A percentile compares a stretch with the other conserved stretches of the same genome.
Conservation (phyloP, 1,284 basidiomycete genomes). For the Marasmius sp. region DNA sequence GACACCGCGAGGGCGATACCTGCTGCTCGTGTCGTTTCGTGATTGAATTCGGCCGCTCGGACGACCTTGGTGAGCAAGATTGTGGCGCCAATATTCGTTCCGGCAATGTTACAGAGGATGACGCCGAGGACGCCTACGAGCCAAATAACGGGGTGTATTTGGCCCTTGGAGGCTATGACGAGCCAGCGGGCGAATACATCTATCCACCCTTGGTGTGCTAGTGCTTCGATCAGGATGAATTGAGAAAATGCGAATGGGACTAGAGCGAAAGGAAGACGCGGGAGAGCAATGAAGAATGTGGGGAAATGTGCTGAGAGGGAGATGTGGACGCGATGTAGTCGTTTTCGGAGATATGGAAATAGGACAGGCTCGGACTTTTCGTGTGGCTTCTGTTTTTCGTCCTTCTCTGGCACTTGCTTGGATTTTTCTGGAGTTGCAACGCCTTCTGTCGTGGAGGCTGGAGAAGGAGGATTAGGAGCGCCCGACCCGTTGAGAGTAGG, state of each 20-base stretch:
- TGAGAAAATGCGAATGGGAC: conserved; percentile 94
- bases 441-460: neutral
- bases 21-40: conserved; percentile 35
- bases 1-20: conserved; percentile 55
- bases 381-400: neutral
- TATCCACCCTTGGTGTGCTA: conserved; percentile 90
- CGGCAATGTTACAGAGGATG: conserved; percentile 84
- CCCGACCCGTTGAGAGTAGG: conserved; percentile 6
- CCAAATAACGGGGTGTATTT: conserved; percentile 55
- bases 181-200: conserved; percentile 80
- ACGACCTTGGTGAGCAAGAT: conserved; percentile 74
- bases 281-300: conserved; percentile 68
- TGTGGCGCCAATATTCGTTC: conserved; percentile 95
- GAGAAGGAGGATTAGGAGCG: neutral
- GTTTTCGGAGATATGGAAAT: conserved; percentile 19
- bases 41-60: conserved; percentile 34
- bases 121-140: conserved; percentile 62
- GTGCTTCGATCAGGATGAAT: conserved; percentile 90
- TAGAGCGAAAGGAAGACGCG: conserved; percentile 77
- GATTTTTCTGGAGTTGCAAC: neutral
- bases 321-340: conserved; percentile 19
- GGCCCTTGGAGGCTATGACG: conserved; percentile 41
- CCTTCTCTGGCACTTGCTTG: neutral
- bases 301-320: conserved; percentile 57
- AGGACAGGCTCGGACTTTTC: conserved; percentile 8